Percentiles rank a stretch among this genome's conserved stretches.
Evolutionary conservation across 331 rosid species (phyloP).

Genomic region (Acacia pycnantha): DNA sequence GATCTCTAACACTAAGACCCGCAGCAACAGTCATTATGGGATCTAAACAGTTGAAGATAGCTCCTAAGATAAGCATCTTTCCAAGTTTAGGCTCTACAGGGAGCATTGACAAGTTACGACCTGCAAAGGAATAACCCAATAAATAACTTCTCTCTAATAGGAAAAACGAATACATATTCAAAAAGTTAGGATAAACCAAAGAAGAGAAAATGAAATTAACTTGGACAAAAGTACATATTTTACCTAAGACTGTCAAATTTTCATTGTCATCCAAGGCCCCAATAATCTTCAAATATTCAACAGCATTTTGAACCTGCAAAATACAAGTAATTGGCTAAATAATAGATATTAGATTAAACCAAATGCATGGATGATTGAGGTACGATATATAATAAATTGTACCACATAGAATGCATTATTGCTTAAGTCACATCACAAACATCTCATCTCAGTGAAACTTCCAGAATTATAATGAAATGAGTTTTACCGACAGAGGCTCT

Average conservation of each 20-base stretch:
- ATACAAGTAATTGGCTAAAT: slow-evolving; percentile 18
- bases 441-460: slow-evolving; percentile 23
- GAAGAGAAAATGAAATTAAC: slow-evolving; percentile 29
- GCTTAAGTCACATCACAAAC: slow-evolving; percentile 19
- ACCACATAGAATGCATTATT: slow-evolving; percentile 9
- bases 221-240: slow-evolving; percentile 15
- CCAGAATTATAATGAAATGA: slow-evolving; percentile 24
- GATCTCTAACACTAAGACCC: slow-evolving; percentile 96
- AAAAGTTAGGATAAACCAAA: slow-evolving; percentile 20
- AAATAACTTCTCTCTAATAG: slow-evolving; percentile 7
- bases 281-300: slow-evolving; percentile 81
- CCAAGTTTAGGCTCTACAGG: slow-evolving; percentile 99
- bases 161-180: slow-evolving; percentile 3
- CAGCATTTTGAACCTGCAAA: slow-evolving; percentile 89
- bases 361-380: slow-evolving; percentile 10
- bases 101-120: slow-evolving; percentile 83
- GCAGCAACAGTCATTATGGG: slow-evolving; percentile 92
- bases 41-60: slow-evolving; percentile 89
- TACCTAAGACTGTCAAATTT: slow-evolving; percentile 86
- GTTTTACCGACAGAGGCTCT: slow-evolving; percentile 76
- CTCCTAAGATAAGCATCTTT: slow-evolving; percentile 90
- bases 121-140: slow-evolving; percentile 51
- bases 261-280: slow-evolving; percentile 93
- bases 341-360: slow-evolving; percentile 19
- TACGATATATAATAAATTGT: slow-evolving; percentile 14